A percentile compares a stretch with the other conserved stretches of the same genome.
These are phyloP conservation scores for Usnea hakonensis DNA, from an alignment of 495 filamentous ascomycete genomes.

Conservation along the genomic window DNA sequence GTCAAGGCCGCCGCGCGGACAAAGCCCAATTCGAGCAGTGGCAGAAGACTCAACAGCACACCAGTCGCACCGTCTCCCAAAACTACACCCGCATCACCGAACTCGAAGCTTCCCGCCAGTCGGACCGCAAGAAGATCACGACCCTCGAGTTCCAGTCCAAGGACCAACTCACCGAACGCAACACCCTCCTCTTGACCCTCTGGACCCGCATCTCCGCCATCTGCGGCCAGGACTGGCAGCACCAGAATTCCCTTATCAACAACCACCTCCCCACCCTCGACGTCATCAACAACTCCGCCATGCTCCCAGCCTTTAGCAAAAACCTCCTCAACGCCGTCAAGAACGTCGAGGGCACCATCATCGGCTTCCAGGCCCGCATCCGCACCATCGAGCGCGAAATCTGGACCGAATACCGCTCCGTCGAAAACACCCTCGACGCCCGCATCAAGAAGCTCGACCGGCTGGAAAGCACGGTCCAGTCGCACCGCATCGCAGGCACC, in stretches of 20 bases:
- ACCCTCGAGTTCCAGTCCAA: conserved; percentile 69
- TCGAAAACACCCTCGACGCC: conserved; percentile 71
- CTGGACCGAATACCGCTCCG: conserved; percentile 78
- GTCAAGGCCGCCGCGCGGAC: conserved; percentile 71
- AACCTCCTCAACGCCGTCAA: conserved; percentile 83
- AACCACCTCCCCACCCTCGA: conserved; percentile 77
- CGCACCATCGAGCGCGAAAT: conserved; percentile 79
- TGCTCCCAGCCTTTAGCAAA: conserved; percentile 75
- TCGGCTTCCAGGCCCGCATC: conserved; percentile 72
- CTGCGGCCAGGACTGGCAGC: conserved; percentile 87
- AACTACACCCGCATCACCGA: conserved; percentile 78
- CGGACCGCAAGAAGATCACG: conserved; percentile 66
- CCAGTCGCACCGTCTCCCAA: conserved; percentile 70
- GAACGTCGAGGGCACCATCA: conserved; percentile 72
- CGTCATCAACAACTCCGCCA: conserved; percentile 63
- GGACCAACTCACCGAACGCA: conserved; percentile 83
- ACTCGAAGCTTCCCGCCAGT: conserved; percentile 63
- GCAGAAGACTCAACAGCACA: conserved; percentile 76
- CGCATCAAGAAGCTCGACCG: conserved; percentile 82
- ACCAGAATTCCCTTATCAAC: conserved; percentile 81
- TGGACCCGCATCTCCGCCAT: conserved; percentile 83
- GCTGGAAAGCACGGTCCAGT: conserved; percentile 64
- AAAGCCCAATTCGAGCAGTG: conserved; percentile 80
- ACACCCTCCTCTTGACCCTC: conserved; percentile 71
- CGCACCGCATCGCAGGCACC: conserved; percentile 34